Base-by-base conservation (phyloP, 495 filamentous ascomycete species). In the Oidiodendron maius region DNA sequence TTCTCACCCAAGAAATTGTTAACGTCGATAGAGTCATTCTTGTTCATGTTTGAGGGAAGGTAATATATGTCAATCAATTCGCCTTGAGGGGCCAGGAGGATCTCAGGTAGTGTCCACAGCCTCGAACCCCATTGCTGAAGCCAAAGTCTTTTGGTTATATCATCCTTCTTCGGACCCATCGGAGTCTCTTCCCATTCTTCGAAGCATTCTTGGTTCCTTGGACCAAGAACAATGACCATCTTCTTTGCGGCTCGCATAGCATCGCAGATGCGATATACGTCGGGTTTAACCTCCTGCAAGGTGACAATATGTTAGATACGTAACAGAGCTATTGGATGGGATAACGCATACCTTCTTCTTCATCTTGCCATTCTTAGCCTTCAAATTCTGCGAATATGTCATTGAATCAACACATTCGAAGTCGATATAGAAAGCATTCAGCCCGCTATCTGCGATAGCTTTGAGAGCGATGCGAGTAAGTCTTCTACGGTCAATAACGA, bases 101-200 rank as follows among this genome's bases (percentile, higher is more conserved):
- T 56, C 50, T 76, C 72, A 10, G 70, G 69, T n/a, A 75, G 61
- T 4, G 69, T 74, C 72, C 72, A 76, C 28, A 74, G 46, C 13
- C 71, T 58, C 12, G 53, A 44, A 11, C 69, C 71, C 71, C 70
- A 75, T 16, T 63, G 24, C 16, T 56, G 43, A 13, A 53, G 21
- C 28, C 8, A n/a, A 5, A 1, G 13, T 8, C 35, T 21, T 63
- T 51, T 17, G 44, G 30, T 38, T 40, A 15, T 2, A 18, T 23
- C 18, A 5, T 3, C 4, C 3, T 49, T 53, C n/a, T n/a, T n/a
- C n/a, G n/a, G n/a, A n/a, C n/a, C n/a, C n/a, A n/a, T n/a, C n/a
- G n/a, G n/a, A n/a, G n/a, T n/a, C n/a, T n/a, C n/a, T n/a, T n/a
- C n/a, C n/a, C n/a, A n/a, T n/a, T n/a, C n/a, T n/a, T n/a, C n/a